phyloP scores from a whole-genome alignment of 169 alveolate genomes.

The Plasmodium falciparum region DNA sequence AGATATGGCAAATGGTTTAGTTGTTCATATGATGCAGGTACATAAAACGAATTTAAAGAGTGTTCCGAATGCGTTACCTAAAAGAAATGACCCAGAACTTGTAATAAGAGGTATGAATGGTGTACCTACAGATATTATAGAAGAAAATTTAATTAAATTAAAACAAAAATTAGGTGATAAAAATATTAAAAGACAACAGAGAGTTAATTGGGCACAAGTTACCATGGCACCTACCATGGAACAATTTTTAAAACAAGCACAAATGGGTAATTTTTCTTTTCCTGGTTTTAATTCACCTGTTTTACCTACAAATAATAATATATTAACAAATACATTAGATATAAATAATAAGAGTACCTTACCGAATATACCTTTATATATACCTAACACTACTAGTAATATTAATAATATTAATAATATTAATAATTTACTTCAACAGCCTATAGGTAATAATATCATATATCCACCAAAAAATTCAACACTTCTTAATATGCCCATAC shows the following conservation, averaged over 20 bases:
- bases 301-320: slow-evolving; percentile 26
- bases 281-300: slow-evolving; percentile 75
- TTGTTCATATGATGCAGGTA: slow-evolving; percentile 93
- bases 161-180: slow-evolving; percentile 84
- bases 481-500: slow-evolving; percentile 17
- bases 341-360: slow-evolving; percentile 19
- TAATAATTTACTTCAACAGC: slow-evolving; percentile 16
- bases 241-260: slow-evolving; percentile 81
- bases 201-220: slow-evolving; percentile 90
- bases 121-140: slow-evolving; percentile 92
- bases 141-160: slow-evolving; percentile 85
- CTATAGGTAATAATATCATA: slow-evolving; percentile 17
- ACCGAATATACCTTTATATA: slow-evolving; percentile 38
- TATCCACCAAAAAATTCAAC: slow-evolving; percentile 15
- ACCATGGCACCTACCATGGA: slow-evolving; percentile 85
- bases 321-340: slow-evolving; percentile 33
- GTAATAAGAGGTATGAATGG: slow-evolving; percentile 98
- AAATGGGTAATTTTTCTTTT: slow-evolving; percentile 72
- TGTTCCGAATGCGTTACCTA: slow-evolving; percentile 97
- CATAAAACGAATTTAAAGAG: slow-evolving; percentile 92
- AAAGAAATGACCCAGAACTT: slow-evolving; percentile 95
- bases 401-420: not conserved
- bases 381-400: slow-evolving; percentile 18
- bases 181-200: slow-evolving; percentile 84
- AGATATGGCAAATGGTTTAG: slow-evolving; percentile 95